phyloP scores from a whole-genome alignment of 352 stramenopile genomes.

The Phytophthora meadii region DNA sequence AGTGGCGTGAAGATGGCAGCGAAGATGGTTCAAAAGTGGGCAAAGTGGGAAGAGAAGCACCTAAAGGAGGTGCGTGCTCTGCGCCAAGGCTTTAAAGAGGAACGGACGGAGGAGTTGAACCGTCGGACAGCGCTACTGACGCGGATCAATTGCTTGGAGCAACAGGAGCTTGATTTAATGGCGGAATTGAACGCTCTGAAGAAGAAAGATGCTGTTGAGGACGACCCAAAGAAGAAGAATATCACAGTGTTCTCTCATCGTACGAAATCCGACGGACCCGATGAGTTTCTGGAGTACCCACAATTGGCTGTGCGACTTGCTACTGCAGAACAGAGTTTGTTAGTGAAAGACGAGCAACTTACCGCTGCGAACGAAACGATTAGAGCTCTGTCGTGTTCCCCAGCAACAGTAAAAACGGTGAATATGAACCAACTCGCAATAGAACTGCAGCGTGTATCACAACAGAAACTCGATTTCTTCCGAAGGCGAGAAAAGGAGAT shows the following conservation, averaged over 20 bases:
- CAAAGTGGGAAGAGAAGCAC: constrained; percentile 36
- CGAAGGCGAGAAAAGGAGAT: constrained; percentile 29
- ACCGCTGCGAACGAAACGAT: constrained; percentile 34
- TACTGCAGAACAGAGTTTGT: constrained; percentile 29
- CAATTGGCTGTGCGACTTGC: constrained; percentile 30
- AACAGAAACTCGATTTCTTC: constrained; percentile 29
- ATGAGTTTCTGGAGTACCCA: constrained; percentile 22
- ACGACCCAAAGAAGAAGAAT: neutral
- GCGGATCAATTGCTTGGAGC: constrained; percentile 19
- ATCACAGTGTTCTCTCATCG: neutral
- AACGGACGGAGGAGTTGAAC: constrained; percentile 11
- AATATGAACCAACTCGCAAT: constrained; percentile 17
- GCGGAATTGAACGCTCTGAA: constrained; percentile 31
- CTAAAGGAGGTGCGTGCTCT: constrained; percentile 28
- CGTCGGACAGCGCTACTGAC: constrained; percentile 18
- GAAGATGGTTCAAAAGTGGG: constrained; percentile 40
- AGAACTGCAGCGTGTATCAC: constrained; percentile 25
- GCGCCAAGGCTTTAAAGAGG: constrained; percentile 27
- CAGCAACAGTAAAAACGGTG: neutral
- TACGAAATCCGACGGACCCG: neutral
- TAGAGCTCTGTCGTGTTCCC: constrained; percentile 19
- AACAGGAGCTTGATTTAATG: constrained; percentile 30
- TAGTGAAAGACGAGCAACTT: constrained; percentile 36
- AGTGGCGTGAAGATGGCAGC: constrained; percentile 25
- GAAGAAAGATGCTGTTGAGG: neutral